phyloP scores from a whole-genome alignment of 2,329 filamentous ascomycete genomes.

The Colletotrichum eleusines region DNA sequence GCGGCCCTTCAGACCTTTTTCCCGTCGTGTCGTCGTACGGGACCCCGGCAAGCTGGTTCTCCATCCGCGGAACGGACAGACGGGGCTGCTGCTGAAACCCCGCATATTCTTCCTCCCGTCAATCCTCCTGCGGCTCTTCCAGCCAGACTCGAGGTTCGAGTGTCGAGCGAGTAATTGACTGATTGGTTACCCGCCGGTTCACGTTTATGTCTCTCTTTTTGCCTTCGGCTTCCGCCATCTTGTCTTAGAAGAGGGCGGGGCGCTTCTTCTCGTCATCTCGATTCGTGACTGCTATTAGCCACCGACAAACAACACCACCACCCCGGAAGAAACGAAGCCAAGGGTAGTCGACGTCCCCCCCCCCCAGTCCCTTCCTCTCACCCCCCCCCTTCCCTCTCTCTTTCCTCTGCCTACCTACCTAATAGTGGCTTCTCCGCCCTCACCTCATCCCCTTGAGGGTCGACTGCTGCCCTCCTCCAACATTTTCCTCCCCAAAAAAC shows the following conservation, averaged over 20 bases:
- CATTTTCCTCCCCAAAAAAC: not conserved
- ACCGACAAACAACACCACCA: conserved; percentile 6
- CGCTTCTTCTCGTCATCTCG: conserved; percentile 31
- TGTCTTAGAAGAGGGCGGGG: conserved; percentile 34
- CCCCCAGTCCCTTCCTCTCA: conserved; percentile 18
- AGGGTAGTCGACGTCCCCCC: conserved; percentile 5
- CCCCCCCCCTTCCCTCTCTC: conserved; percentile 17
- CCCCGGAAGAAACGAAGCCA: conserved; percentile 3
- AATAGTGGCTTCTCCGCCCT: conserved; percentile 17
- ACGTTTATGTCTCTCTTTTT: not conserved
- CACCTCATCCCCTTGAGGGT: conserved; percentile 20
- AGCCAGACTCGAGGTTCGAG: not conserved
- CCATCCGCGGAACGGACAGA: conserved; percentile 22
- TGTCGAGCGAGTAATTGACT: not conserved
- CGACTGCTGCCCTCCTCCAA: not conserved
- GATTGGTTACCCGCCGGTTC: conserved; percentile 1
- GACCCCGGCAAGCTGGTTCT: conserved; percentile 3
- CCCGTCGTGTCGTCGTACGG: not conserved
- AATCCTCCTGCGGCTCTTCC: conserved; percentile 12
- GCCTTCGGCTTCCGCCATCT: conserved; percentile 22
- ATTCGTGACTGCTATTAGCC: conserved; percentile 34
- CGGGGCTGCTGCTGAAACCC: conserved; percentile 30
- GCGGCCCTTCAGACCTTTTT: not conserved
- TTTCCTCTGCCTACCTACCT: not conserved
- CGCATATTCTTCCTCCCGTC: conserved; percentile 21